phyloP scores from a whole-genome alignment of 176 grass and related monocot genomes.

The Metroxylon sagu region DNA sequence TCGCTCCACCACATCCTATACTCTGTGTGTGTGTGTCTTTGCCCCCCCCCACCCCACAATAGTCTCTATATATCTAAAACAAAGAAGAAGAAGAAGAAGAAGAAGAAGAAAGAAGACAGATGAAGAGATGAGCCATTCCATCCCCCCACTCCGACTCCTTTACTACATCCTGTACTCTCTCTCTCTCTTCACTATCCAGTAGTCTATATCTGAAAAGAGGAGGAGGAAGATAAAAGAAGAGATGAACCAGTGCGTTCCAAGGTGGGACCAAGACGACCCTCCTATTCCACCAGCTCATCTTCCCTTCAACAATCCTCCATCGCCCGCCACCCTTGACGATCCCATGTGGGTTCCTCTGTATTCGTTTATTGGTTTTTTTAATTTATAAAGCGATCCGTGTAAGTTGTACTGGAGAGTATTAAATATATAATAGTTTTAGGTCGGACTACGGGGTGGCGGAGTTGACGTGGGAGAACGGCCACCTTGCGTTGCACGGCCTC shows the following conservation, averaged over 20 bases:
- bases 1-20: no score
- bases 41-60: no score
- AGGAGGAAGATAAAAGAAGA: background rate
- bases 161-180: no score
- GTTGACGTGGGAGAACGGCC: constrained; percentile 87
- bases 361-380: background rate
- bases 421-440: background rate
- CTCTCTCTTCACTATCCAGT: no score
- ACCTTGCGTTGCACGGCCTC: constrained; percentile 60
- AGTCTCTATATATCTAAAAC: no score
- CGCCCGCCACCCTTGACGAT: background rate
- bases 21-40: no score
- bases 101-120: no score
- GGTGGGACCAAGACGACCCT: constrained; percentile 64
- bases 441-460: constrained; percentile 74
- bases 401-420: no score
- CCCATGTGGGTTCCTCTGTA: background rate
- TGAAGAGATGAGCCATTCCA: no score
- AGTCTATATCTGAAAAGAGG: background rate
- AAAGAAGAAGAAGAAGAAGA: no score
- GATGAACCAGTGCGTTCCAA: constrained; percentile 83
- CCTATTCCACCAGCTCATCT: background rate
- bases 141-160: no score
- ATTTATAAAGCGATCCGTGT: background rate
- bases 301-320: background rate